phyloP scores from a whole-genome alignment of 2,329 filamentous ascomycete species.

The Beauveria australis region DNA sequence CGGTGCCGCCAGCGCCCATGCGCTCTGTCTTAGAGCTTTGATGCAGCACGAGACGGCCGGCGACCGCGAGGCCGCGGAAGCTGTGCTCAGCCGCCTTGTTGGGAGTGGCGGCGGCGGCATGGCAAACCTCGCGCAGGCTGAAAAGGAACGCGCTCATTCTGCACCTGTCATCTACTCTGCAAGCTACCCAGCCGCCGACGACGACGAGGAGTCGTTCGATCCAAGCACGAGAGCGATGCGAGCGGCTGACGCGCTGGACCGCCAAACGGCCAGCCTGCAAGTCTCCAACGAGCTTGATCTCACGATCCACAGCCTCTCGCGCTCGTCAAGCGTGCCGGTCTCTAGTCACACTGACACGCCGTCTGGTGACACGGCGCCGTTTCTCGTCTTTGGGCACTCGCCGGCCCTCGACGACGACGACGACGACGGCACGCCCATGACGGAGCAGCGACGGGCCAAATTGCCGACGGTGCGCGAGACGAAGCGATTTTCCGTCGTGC shows the following conservation, averaged over 20 bases:
- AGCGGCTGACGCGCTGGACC: constrained; percentile 50
- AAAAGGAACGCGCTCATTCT: neutral
- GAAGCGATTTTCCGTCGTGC: constrained; percentile 2
- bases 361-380: constrained; percentile 36
- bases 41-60: constrained; percentile 43
- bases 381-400: constrained; percentile 38
- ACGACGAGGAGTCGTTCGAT: constrained; percentile 23
- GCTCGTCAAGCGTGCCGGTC: constrained; percentile 43
- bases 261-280: constrained; percentile 47
- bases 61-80: constrained; percentile 40
- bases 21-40: constrained; percentile 46
- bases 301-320: constrained; percentile 29
- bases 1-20: constrained; percentile 46
- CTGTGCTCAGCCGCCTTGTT: constrained; percentile 42
- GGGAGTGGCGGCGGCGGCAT: constrained; percentile 44
- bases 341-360: constrained; percentile 33
- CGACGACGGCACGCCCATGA: neutral
- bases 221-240: constrained; percentile 48
- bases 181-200: neutral
- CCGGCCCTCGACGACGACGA: neutral
- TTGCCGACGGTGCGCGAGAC: neutral
- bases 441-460: neutral
- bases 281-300: constrained; percentile 40
- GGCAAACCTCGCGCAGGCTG: constrained; percentile 23
- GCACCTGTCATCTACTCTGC: neutral